Conservation (phyloP, 441 rosid species). For the Isatis lusitanica region DNA sequence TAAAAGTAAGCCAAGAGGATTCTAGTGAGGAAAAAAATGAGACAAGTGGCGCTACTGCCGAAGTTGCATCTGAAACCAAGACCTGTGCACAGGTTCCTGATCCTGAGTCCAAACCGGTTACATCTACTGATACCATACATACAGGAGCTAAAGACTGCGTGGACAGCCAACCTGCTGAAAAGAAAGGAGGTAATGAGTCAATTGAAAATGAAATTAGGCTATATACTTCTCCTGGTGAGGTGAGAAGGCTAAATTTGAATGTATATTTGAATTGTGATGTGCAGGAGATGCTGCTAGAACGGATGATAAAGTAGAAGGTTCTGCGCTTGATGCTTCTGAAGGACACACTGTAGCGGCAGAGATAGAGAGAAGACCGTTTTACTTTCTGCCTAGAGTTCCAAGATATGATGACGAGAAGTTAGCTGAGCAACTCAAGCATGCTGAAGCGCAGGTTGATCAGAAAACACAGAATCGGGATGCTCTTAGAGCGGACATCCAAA, state of each 20-base stretch:
- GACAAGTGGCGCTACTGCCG: conserved; percentile 21
- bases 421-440: conserved; percentile 53
- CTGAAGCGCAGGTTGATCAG: conserved; percentile 56
- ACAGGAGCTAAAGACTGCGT: conserved; percentile 25
- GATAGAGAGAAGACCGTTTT: conserved; percentile 53
- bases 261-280: conserved; percentile 16
- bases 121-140: conserved; percentile 33
- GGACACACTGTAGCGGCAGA: conserved; percentile 38
- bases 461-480: conserved; percentile 69
- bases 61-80: conserved; percentile 34
- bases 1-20: conserved; percentile 13
- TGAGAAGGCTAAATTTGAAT: conserved; percentile 24
- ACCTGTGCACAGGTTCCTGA: conserved; percentile 32
- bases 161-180: conserved; percentile 33
- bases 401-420: conserved; percentile 61
- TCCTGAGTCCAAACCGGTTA: conserved; percentile 35
- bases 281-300: conserved; percentile 29
- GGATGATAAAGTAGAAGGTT: conserved; percentile 38
- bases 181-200: conserved; percentile 30
- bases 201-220: conserved; percentile 21
- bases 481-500: conserved; percentile 54
- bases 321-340: conserved; percentile 41
- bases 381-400: conserved; percentile 63
- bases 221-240: conserved; percentile 2
- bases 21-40: conserved; percentile 18